phyloP scores from a whole-genome alignment of 129 eudicot species.

The Solidago caesia region DNA sequence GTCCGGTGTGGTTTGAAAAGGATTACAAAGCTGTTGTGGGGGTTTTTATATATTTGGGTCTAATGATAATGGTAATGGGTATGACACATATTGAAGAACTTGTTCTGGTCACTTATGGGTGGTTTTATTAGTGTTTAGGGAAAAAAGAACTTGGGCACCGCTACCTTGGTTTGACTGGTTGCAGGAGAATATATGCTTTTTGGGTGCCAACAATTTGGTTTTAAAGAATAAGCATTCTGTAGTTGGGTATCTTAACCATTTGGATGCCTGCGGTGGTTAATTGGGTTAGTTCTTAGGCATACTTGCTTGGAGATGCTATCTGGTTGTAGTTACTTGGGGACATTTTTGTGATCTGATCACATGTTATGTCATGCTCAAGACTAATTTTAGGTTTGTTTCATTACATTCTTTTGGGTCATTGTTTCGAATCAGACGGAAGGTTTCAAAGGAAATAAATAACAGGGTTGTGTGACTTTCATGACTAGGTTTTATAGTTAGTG shows the following conservation, averaged over 20 bases:
- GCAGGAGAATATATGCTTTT: slow-evolving; percentile 23
- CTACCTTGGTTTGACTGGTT: neutral
- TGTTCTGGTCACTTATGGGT: slow-evolving; percentile 14
- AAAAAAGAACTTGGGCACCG: slow-evolving; percentile 4
- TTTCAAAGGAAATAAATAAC: slow-evolving; percentile 23
- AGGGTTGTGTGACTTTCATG: slow-evolving; percentile 19
- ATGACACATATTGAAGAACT: slow-evolving; percentile 25
- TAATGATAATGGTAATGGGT: slow-evolving; percentile 35
- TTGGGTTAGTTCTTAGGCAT: slow-evolving; percentile 28
- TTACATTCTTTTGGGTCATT: slow-evolving; percentile 27
- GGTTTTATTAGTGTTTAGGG: slow-evolving; percentile 23
- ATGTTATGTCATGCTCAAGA: slow-evolving; percentile 31
- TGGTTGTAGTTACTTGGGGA: slow-evolving; percentile 9
- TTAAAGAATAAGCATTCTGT: slow-evolving; percentile 22
- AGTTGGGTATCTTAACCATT: slow-evolving; percentile 11
- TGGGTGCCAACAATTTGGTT: slow-evolving; percentile 19
- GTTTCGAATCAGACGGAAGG: slow-evolving; percentile 14
- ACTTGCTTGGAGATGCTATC: slow-evolving; percentile 18
- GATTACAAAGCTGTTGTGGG: slow-evolving; percentile 28
- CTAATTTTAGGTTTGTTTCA: slow-evolving; percentile 28
- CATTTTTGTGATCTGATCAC: slow-evolving; percentile 12
- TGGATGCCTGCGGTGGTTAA: slow-evolving; percentile 28
- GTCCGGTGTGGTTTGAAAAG: slow-evolving; percentile 22
- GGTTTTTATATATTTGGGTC: slow-evolving; percentile 29
- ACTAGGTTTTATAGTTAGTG: slow-evolving; percentile 3